Evolutionary conservation across 768 basidiomycete species (phyloP).

Genomic region (Termitomyces bulborhizus): DNA sequence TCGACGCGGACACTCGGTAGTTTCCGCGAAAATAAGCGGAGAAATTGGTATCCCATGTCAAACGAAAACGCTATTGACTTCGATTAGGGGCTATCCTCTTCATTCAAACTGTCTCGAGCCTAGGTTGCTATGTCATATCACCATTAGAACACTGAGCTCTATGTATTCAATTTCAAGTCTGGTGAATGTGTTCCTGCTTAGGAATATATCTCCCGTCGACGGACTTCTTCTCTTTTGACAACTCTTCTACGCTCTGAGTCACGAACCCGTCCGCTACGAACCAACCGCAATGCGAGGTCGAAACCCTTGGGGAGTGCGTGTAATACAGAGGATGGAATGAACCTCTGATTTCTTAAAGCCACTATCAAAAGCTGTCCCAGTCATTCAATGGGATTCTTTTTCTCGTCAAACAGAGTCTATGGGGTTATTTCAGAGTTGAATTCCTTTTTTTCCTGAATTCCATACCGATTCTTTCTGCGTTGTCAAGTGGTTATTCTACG

Average conservation of each 20-base stretch:
- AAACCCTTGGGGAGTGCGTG: too few species aligned
- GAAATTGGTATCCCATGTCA: too few species aligned
- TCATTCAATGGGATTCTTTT: background rate
- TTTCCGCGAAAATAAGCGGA: too few species aligned
- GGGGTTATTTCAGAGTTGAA: background rate
- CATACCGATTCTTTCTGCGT: background rate
- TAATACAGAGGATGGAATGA: too few species aligned
- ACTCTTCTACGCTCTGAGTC: background rate
- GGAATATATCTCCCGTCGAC: background rate
- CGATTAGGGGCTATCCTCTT: background rate
- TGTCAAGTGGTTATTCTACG: background rate
- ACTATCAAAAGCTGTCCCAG: background rate
- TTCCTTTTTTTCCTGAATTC: background rate
- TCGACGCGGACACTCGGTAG: too few species aligned
- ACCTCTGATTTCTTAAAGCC: background rate
- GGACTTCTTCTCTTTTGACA: background rate
- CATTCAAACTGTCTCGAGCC: background rate
- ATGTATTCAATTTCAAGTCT: background rate
- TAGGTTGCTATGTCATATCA: background rate
- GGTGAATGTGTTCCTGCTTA: background rate
- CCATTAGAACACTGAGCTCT: background rate
- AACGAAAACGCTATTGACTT: background rate
- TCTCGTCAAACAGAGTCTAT: background rate
- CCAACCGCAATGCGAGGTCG: background rate
- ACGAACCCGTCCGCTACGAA: background rate